Base-by-base conservation (phyloP, 1,139 yeast genomes). In the Geotrichum reessii region DNA sequence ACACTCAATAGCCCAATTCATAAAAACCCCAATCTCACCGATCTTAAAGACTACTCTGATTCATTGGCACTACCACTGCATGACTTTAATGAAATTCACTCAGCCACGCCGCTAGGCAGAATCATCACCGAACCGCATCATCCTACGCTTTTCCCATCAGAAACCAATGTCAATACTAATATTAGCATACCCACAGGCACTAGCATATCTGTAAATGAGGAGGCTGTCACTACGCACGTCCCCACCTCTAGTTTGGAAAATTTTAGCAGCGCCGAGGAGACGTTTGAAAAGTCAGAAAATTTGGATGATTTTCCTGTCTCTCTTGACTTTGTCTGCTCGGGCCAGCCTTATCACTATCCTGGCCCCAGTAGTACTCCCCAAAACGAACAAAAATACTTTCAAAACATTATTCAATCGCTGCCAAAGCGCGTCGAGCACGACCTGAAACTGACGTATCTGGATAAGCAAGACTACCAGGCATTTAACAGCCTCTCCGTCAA, bases 61-160 rank as follows among this genome's bases (percentile, higher is more conserved):
- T 37, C 44, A 3, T 19, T 37, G 21, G 19, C 19, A 19, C 44
- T 19, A 5, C 44, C 44, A 37, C 21, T n/a, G 44, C 44, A 37
- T n/a, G 21, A 37, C 8, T 58, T 58, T 28, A 55, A 51, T 14
- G 60, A 58, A 25, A 42, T 53, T 9, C 61, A 58, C 46, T 52
- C 61, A 1, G 48, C 61, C 2, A 51, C 58, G 1, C 50, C 58
- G 22, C 44, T 58, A 6, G 61, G 61, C n/a, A 49, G 52, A n/a
- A 55, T 55, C 14, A 37, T 58, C 21, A 40, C 53, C 11, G 24
- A 50, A 19, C 24, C 37, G 8, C 52, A 21, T 50, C 25, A 21
- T 31, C 52, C 52, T 11, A 33, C 33, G 4, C 42, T 50, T 5
- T 50, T 50, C 37, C 42, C 52, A 12, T 19, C 50, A 24, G 33